Percentiles rank a stretch among this genome's conserved stretches.
These are phyloP conservation scores for Astragalus glycyphyllos DNA, from an alignment of 306 rosid species.

Conservation along the genomic window DNA sequence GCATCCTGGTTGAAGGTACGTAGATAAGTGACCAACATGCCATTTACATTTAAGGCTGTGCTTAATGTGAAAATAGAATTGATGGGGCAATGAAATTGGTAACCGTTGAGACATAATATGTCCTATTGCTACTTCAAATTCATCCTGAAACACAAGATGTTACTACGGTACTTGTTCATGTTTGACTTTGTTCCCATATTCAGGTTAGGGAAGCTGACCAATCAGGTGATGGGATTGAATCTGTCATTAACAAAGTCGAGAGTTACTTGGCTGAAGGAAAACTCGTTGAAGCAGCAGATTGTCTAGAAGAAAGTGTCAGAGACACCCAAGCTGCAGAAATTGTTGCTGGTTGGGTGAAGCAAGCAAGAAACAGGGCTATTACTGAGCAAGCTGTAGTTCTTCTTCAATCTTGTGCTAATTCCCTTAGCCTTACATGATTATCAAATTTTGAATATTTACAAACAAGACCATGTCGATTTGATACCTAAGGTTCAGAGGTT, in stretches of 20 bases:
- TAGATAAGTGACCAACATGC: slow-evolving; percentile 32
- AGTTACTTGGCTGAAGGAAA: slow-evolving; percentile 83
- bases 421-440: slow-evolving; percentile 66
- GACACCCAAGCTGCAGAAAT: slow-evolving; percentile 78
- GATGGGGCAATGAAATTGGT: slow-evolving; percentile 18
- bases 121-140: slow-evolving; percentile 1
- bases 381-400: slow-evolving; percentile 91
- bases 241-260: slow-evolving; percentile 81
- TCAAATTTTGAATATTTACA: slow-evolving; percentile 39
- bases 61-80: slow-evolving; percentile 33
- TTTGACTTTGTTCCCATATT: slow-evolving; percentile 38
- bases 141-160: slow-evolving; percentile 9
- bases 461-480: slow-evolving; percentile 40
- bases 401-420: slow-evolving; percentile 82
- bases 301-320: slow-evolving; percentile 83
- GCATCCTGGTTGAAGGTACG: slow-evolving; percentile 92
- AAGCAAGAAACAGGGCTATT: slow-evolving; percentile 89
- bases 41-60: slow-evolving; percentile 23
- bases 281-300: slow-evolving; percentile 83
- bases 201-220: slow-evolving; percentile 80
- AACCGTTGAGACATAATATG: neutral
- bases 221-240: slow-evolving; percentile 88
- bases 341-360: slow-evolving; percentile 73
- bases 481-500: slow-evolving; percentile 40
- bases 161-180: slow-evolving; percentile 18